phyloP scores from a whole-genome alignment of 129 eudicot species.

The Kitagawia praeruptora region DNA sequence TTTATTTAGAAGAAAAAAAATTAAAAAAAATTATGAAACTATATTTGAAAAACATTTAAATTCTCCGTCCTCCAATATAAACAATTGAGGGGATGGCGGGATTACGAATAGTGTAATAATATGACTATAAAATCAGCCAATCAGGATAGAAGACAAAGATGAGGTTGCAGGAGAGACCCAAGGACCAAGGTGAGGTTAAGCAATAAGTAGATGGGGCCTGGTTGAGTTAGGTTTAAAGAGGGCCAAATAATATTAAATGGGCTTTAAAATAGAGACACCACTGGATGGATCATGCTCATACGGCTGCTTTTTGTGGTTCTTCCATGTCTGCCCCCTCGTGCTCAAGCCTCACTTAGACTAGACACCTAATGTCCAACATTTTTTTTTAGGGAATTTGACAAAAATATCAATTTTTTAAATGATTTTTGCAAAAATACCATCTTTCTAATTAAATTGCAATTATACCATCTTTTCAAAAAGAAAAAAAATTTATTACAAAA shows the following conservation, averaged over 20 bases:
- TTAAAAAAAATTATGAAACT: too few species aligned
- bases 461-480: too few species aligned
- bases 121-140: neutral
- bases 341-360: neutral
- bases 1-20: too few species aligned
- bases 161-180: neutral
- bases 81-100: too few species aligned
- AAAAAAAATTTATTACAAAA: too few species aligned
- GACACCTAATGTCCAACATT: neutral
- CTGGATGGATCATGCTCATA: neutral
- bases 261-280: neutral
- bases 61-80: too few species aligned
- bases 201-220: slow-evolving; percentile 14
- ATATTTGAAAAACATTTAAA: too few species aligned
- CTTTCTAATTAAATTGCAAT: too few species aligned
- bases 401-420: too few species aligned
- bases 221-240: neutral
- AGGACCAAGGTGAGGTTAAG: neutral
- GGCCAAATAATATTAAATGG: neutral
- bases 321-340: neutral
- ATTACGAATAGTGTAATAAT: neutral
- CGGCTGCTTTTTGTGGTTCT: slow-evolving; percentile 14
- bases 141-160: neutral
- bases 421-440: too few species aligned
- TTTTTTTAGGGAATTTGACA: too few species aligned